Conservation (phyloP, 192 early-diverging fungal species). For the Coemansia sp. region DNA sequence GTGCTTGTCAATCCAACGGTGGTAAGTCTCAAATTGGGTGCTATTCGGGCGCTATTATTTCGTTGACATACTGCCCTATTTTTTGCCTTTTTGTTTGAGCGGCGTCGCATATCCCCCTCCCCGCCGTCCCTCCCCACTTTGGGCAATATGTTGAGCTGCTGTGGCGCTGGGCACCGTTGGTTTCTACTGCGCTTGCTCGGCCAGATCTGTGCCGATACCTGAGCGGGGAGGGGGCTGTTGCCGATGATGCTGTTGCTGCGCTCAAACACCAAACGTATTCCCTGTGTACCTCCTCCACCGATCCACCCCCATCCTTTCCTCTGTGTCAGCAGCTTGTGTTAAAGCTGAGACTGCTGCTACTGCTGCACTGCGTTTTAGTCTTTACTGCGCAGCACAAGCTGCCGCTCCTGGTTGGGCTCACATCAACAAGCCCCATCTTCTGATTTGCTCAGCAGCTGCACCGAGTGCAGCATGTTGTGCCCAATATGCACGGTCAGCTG, state of each 20-base stretch:
- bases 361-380: not conserved
- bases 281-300: not conserved
- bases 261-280: not conserved
- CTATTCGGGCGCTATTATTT: not conserved
- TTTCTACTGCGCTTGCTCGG: conserved; percentile 1
- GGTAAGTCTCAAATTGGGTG: conserved; percentile 24
- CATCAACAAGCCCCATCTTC: not conserved
- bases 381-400: not conserved
- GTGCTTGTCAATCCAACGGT: conserved; percentile 41
- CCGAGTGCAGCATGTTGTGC: not conserved
- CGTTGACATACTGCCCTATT: not conserved
- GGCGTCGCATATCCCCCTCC: not conserved
- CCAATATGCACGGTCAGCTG: conserved; percentile 3
- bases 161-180: conserved; percentile 1
- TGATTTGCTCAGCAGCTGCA: conserved; percentile 8
- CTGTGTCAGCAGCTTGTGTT: not conserved
- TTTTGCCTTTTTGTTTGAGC: not conserved
- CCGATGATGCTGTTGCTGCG: not conserved
- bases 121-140: not conserved
- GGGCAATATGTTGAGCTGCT: not conserved
- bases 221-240: not conserved
- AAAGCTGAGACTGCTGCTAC: not conserved
- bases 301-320: not conserved
- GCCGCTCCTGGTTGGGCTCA: not conserved
- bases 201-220: not conserved